Evolutionary conservation across 176 grass and related monocot genomes (phyloP).

Genomic region (Oryza coarctata): DNA sequence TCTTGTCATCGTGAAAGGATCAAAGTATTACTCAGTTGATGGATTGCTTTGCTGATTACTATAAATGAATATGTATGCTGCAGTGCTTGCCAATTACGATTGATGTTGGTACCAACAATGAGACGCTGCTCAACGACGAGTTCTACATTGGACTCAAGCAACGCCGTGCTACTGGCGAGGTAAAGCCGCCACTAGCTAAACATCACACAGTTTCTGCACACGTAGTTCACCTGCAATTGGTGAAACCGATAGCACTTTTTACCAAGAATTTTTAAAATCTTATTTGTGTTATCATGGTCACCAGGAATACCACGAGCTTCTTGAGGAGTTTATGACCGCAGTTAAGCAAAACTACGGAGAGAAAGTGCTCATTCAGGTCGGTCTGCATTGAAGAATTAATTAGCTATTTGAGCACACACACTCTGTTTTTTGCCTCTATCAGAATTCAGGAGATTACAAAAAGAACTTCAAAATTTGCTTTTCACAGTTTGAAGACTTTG

Average conservation of each 20-base stretch:
- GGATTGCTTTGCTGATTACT: not conserved
- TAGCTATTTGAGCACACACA: not conserved
- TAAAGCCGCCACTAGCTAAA: not conserved
- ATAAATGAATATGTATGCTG: not conserved
- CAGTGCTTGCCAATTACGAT: conserved; percentile 95
- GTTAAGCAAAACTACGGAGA: conserved; percentile 93
- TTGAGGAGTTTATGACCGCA: conserved; percentile 86
- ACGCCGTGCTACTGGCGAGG: conserved; percentile 79
- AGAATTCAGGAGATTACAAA: not conserved
- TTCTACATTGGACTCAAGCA: conserved; percentile 93
- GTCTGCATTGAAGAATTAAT: not conserved
- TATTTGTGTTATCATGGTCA: not conserved
- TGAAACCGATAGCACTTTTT: not conserved
- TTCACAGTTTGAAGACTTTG: conserved; percentile 93
- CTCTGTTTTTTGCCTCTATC: not conserved
- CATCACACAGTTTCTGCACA: not conserved
- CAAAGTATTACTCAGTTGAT: not conserved
- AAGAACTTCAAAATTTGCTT: not conserved
- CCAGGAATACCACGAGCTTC: conserved; percentile 88
- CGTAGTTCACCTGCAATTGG: not conserved
- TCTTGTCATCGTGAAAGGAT: not conserved
- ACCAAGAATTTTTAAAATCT: not conserved
- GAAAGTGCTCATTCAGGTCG: conserved; percentile 83
- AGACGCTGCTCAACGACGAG: conserved; percentile 78
- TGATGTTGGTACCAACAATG: conserved; percentile 92